Conservation (phyloP, 495 filamentous ascomycete genomes). For the Jackrogersella multiformis region DNA sequence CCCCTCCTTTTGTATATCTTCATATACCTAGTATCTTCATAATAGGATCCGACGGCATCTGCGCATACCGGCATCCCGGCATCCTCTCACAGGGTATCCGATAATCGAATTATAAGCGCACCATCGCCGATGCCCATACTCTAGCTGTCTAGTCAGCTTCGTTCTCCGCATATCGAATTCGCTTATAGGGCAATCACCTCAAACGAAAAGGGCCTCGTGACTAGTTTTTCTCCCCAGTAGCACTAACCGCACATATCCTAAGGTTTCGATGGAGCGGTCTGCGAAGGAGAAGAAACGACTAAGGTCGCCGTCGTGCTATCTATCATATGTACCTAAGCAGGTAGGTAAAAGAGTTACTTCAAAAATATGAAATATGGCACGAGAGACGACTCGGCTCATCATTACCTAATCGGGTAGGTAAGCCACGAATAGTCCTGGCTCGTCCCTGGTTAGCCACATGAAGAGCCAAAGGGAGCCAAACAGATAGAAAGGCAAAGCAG, state of each 20-base stretch:
- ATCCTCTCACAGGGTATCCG: conserved; percentile 31
- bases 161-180: conserved; percentile 12
- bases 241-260: neutral
- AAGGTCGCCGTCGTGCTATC: neutral
- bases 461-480: conserved; percentile 2
- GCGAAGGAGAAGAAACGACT: conserved; percentile 13
- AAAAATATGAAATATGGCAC: conserved; percentile 14
- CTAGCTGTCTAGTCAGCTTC: conserved; percentile 12
- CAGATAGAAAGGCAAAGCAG: neutral
- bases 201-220: conserved; percentile 31
- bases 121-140: conserved; percentile 39
- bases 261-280: conserved; percentile 30
- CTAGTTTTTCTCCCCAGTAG: neutral
- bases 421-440: neutral
- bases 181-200: neutral
- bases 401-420: conserved; percentile 33
- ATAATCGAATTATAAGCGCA: conserved; percentile 43
- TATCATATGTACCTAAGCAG: conserved; percentile 8
- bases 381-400: conserved; percentile 25
- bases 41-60: too few relatives aligned
- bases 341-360: conserved; percentile 21
- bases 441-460: neutral
- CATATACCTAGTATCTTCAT: too few relatives aligned
- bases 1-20: conserved; percentile 9
- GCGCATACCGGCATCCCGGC: too few relatives aligned